Conservation (phyloP, 2,329 filamentous ascomycete species). For the Monilinia vaccinii-corymbosi region DNA sequence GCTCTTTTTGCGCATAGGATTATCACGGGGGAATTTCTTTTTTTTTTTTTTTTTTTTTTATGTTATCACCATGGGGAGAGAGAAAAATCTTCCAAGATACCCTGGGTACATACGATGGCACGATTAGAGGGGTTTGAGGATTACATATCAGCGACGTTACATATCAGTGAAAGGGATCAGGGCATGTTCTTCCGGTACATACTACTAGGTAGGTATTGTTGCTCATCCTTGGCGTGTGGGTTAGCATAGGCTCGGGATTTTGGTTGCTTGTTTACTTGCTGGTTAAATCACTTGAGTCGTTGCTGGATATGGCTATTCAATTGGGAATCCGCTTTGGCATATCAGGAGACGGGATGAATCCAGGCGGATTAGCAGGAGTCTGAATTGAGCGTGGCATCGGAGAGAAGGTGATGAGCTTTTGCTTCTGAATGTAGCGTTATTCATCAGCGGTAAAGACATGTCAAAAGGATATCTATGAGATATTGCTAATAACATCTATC, state of each 20-base stretch:
- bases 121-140: slow-evolving; percentile 8
- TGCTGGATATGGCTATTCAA: slow-evolving; percentile 9
- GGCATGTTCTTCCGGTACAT: slow-evolving; percentile 6
- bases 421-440: slow-evolving; percentile 6
- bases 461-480: neutral
- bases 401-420: neutral
- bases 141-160: slow-evolving; percentile 8
- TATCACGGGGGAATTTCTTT: neutral
- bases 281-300: slow-evolving; percentile 1
- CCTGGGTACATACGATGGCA: slow-evolving; percentile 11
- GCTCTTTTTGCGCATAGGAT: neutral
- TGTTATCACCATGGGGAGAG: slow-evolving; percentile 1
- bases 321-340: slow-evolving; percentile 7
- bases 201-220: neutral
- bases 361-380: slow-evolving; percentile 1
- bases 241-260: slow-evolving; percentile 1
- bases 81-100: slow-evolving; percentile 8
- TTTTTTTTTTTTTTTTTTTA: neutral
- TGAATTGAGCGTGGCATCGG: neutral
- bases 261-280: neutral
- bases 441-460: neutral
- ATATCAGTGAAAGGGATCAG: slow-evolving; percentile 2
- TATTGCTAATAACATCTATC: neutral
- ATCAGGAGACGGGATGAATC: neutral
- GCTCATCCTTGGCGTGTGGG: slow-evolving; percentile 3